Evolutionary conservation across 768 basidiomycete genomes (phyloP), one percentile per base, ranked within the genome.

Genomic region (Podaxis carcinomalis): DNA sequence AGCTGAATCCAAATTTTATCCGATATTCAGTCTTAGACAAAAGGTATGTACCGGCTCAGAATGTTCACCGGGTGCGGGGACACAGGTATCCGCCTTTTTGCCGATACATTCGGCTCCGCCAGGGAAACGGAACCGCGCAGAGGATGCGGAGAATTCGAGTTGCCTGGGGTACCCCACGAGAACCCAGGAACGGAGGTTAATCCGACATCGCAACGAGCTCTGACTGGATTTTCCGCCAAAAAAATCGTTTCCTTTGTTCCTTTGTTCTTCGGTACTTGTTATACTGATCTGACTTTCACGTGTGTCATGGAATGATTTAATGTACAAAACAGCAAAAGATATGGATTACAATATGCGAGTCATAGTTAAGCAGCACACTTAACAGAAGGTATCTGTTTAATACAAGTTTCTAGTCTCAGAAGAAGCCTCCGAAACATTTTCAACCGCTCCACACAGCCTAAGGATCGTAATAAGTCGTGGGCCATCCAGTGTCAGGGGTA

Each of bases 381-480:
- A 23, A 49, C 47, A 4, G 47, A 23, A 49, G 47, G 27, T 14
- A 25, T 19, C 21, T 19, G n/a, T 44, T 14, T 32, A 32, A 32
- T 19, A 44, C 42, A 44, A 44, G n/a, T 0, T 9, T 0, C 9
- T 6, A 5, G n/a, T 42, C 19, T 42, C 21, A 25, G 21, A 25
- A 25, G 47, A 4, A 49, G 11, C 10, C 23, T 49, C 21, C 13
- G 23, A 13, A 49, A 49, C 6, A 7, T 23, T 49, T 37, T 61
- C 56, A 66, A 25, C 66, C 64, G 2, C 64, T 35, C 64, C 66
- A 65, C 51, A 67, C 62, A 47, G 66, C 60, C 65, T 66, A 14
- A 7, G 27, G 49, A 21, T 11, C 2, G 2, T 21, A 16, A 21
- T 13, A n/a, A 27, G 27, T 36, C 4, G 11, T 9, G 16, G 1